Percentiles rank a stretch among this genome's conserved stretches.
phyloP scores from a whole-genome alignment of 2,329 filamentous ascomycete species.

The Fusarium pseudoanthophilum region DNA sequence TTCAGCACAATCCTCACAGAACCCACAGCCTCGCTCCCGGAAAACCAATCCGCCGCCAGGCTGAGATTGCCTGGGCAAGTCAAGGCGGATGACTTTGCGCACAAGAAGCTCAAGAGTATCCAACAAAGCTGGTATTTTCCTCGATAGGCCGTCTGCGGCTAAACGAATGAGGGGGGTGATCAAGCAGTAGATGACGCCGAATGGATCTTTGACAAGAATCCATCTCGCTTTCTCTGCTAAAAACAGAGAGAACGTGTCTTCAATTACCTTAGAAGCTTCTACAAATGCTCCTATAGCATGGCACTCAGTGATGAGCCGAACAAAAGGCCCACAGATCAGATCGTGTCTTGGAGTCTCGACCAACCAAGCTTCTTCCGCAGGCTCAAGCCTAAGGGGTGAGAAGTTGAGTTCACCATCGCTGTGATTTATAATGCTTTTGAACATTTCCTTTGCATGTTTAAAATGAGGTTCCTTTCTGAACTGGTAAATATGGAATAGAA shows the following conservation, averaged over 20 bases:
- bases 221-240: neutral
- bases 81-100: neutral
- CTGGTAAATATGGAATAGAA: neutral
- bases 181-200: neutral
- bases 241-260: neutral
- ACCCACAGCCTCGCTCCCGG: constrained; percentile 11
- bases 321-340: neutral
- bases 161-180: constrained; percentile 1
- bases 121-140: neutral
- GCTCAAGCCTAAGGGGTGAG: neutral
- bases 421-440: constrained; percentile 2
- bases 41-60: neutral
- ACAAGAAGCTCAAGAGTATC: constrained; percentile 8
- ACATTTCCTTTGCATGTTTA: neutral
- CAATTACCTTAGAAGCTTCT: neutral
- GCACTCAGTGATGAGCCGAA: constrained; percentile 5
- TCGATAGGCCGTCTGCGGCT: neutral
- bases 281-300: neutral
- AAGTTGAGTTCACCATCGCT: constrained; percentile 3
- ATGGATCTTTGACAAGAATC: neutral
- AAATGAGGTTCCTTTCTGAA: neutral
- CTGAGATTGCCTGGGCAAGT: neutral
- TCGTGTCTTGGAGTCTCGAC: neutral
- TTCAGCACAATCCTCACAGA: constrained; percentile 3
- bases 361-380: neutral